Evolutionary conservation across 108 stramenopile genomes (phyloP).

Genomic region (Nitzschia sp.): DNA sequence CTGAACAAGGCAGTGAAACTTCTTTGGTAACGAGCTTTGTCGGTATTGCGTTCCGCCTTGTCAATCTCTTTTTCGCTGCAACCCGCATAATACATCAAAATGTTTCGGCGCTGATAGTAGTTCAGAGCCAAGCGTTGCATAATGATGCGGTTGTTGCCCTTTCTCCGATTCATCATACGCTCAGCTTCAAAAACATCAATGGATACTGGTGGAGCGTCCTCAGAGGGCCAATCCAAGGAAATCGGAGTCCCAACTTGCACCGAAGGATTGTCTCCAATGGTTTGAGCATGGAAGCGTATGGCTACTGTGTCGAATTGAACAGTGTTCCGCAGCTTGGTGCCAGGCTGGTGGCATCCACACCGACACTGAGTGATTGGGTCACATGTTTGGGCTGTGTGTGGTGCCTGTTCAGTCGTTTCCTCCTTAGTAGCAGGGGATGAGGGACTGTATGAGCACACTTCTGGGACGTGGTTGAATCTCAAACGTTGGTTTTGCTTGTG

Average conservation of each 20-base stretch:
- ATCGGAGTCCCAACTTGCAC: slow-evolving; percentile 51
- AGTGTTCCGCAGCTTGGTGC: not conserved
- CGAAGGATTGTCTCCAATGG: slow-evolving; percentile 59
- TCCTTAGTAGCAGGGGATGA: no score
- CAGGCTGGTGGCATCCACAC: not conserved
- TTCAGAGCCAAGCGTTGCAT: slow-evolving; percentile 34
- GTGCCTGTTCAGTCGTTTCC: no score
- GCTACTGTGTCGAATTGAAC: slow-evolving; percentile 31
- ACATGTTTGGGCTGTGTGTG: no score
- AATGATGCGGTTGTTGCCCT: not conserved
- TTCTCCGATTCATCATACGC: not conserved
- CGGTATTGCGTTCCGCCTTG: not conserved
- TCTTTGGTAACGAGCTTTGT: slow-evolving; percentile 24
- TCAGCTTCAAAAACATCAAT: slow-evolving; percentile 6
- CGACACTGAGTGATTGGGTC: no score
- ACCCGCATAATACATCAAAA: slow-evolving; percentile 21
- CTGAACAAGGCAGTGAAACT: slow-evolving; percentile 13
- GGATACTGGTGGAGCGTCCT: slow-evolving; percentile 13
- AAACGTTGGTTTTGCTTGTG: no score
- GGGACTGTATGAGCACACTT: no score
- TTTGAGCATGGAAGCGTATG: slow-evolving; percentile 43
- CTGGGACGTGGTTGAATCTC: no score
- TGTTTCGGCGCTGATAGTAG: slow-evolving; percentile 45
- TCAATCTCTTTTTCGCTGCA: slow-evolving; percentile 24
- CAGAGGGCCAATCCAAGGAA: slow-evolving; percentile 52